Evolutionary conservation across 345 rosid species (phyloP).

Genomic region (Clausena lansium): DNA sequence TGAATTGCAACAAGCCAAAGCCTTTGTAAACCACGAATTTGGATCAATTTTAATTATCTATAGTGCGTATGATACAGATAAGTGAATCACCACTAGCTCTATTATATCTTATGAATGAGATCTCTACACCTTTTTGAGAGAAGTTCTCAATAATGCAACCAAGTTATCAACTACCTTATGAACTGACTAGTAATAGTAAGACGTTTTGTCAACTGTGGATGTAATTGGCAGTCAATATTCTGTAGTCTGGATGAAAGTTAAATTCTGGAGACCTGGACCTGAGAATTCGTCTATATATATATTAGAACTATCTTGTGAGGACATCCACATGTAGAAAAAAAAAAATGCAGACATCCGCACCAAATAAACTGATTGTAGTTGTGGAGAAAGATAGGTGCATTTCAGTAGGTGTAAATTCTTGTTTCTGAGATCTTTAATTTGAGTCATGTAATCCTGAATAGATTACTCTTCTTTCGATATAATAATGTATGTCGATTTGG

Average conservation of each 20-base stretch:
- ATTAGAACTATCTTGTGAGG: neutral
- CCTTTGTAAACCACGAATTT: too few species aligned
- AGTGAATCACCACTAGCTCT: too few species aligned
- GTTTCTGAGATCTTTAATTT: neutral
- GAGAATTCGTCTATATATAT: neutral
- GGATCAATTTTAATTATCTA: too few species aligned
- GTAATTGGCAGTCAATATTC: neutral
- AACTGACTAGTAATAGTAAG: neutral
- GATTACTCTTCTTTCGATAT: neutral
- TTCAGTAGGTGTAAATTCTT: neutral
- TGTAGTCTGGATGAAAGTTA: neutral
- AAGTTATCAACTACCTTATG: too few species aligned
- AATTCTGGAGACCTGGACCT: neutral
- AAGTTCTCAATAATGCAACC: too few species aligned
- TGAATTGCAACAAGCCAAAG: too few species aligned
- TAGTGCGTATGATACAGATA: too few species aligned
- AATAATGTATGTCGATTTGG: neutral
- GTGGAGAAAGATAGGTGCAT: neutral
- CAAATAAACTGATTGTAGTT: neutral
- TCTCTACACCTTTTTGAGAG: too few species aligned
- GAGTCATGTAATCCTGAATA: neutral
- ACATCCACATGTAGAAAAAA: too few species aligned
- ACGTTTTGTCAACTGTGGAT: neutral
- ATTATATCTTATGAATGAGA: too few species aligned
- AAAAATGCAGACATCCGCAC: too few species aligned